A percentile compares a stretch with the other conserved stretches of the same genome.
Evolutionary conservation across 768 basidiomycete genomes (phyloP).

Genomic region (Rhizopogon vesiculosus): DNA sequence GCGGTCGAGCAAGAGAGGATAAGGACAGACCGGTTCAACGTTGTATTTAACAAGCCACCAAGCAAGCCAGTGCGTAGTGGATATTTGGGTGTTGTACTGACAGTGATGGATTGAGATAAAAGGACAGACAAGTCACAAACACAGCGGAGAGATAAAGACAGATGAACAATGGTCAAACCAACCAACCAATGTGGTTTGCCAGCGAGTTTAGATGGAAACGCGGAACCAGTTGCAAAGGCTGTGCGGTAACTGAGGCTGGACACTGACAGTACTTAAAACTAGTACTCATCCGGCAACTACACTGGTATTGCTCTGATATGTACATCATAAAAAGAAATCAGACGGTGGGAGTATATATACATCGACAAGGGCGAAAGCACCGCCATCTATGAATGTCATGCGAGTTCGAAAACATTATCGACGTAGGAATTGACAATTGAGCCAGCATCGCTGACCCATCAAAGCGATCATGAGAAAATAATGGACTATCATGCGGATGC

Average conservation of each 20-base stretch:
- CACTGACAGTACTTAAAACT: too few relatives aligned
- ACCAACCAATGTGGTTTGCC: background rate
- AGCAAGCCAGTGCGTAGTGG: background rate
- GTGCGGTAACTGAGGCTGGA: background rate
- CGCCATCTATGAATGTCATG: constrained; percentile 9
- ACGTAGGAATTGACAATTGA: background rate
- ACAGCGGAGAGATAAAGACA: background rate
- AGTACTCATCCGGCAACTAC: background rate
- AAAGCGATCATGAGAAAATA: background rate
- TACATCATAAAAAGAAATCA: constrained; percentile 3
- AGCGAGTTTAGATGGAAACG: too few relatives aligned
- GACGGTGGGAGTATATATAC: constrained; percentile 6
- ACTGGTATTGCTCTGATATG: background rate
- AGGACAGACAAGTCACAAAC: background rate
- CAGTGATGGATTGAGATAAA: too few relatives aligned
- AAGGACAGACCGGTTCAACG: background rate
- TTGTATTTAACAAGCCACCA: background rate
- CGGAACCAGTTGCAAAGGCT: background rate
- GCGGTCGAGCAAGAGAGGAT: background rate
- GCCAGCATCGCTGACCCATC: background rate
- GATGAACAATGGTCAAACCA: background rate
- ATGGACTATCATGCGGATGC: constrained; percentile 22
- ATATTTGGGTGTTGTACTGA: background rate
- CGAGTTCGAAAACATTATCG: constrained; percentile 2
- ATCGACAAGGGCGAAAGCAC: constrained; percentile 1